These are phyloP conservation scores for Phytophthora meadii DNA, from an alignment of 352 stramenopile genomes.

Conservation along the genomic window DNA sequence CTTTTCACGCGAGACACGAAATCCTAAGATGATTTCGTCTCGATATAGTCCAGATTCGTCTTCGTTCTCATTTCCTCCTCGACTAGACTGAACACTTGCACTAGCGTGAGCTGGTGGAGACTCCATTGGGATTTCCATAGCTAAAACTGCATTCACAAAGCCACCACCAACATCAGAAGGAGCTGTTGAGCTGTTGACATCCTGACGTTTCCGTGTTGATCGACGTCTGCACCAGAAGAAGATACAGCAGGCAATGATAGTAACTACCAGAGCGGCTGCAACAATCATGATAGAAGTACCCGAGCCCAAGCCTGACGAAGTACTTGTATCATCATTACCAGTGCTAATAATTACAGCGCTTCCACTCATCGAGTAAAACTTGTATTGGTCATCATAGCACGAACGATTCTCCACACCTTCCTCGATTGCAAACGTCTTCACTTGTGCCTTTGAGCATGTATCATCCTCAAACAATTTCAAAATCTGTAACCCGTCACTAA, in stretches of 20 bases:
- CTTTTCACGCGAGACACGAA: constrained; percentile 40
- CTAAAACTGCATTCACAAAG: constrained; percentile 2
- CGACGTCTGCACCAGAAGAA: constrained; percentile 3
- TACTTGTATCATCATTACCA: not conserved
- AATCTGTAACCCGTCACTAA: no score
- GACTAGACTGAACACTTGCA: not conserved
- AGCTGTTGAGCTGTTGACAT: not conserved
- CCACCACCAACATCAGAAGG: constrained; percentile 1
- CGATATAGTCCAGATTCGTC: not conserved
- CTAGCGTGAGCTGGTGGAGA: not conserved
- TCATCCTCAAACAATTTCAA: no score
- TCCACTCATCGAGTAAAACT: no score
- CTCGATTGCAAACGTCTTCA: no score
- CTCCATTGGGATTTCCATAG: constrained; percentile 7
- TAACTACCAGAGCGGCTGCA: not conserved
- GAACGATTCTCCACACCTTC: no score
- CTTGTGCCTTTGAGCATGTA: no score
- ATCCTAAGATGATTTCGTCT: constrained; percentile 31
- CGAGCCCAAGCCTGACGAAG: not conserved
- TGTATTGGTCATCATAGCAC: no score
- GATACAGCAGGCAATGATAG: not conserved
- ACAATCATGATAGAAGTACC: constrained; percentile 7
- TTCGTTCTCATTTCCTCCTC: not conserved
- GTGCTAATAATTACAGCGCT: no score
- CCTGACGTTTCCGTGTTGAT: not conserved